Evolutionary conservation across 1,284 basidiomycete genomes (phyloP), one percentile per base, ranked within the genome.

Genomic region (Uromyces viciae-fabae): DNA sequence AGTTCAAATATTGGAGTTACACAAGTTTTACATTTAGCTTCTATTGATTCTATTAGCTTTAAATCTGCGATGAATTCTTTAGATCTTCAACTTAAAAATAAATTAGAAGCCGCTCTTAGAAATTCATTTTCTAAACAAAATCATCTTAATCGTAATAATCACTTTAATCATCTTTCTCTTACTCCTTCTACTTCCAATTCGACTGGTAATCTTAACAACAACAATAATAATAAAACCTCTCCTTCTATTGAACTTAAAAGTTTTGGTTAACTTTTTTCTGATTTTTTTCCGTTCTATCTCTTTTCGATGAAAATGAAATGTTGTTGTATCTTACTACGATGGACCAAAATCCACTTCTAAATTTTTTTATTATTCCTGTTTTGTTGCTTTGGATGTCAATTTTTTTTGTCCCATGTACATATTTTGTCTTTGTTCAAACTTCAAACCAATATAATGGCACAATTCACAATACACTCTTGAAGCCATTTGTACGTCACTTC

Each of bases 241-340:
- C 75, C 76, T 31, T 69, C 62, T 43, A 79, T 79, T 33, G 76
- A 68, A 69, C 66, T 79, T 7, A 79, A 79, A 28, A 79, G 62
- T 38, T 79, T 79, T 52, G 66, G 76, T 42, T 72, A 15, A 79
- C 15, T 54, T 75, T 49, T 58, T 54, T 62, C 56, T 15, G 66
- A 8, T 40, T 46, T 68, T 74, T 33, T 64, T 42, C 52, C 49
- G n/a, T n/a, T n/a, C n/a, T n/a, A n/a, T n/a, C n/a, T n/a, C n/a
- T n/a, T n/a, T n/a, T n/a, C n/a, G n/a, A n/a, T n/a, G n/a, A n/a
- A n/a, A n/a, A n/a, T n/a, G n/a, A n/a, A n/a, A n/a, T n/a, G n/a
- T n/a, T n/a, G n/a, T n/a, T n/a, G n/a, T n/a, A n/a, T n/a, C n/a
- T n/a, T n/a, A n/a, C n/a, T n/a, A n/a, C n/a, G n/a, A n/a, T n/a